Evolutionary conservation across 2,329 filamentous ascomycete genomes (phyloP), one percentile per base, ranked within the genome.

Genomic region (Corinectria fuckeliana): DNA sequence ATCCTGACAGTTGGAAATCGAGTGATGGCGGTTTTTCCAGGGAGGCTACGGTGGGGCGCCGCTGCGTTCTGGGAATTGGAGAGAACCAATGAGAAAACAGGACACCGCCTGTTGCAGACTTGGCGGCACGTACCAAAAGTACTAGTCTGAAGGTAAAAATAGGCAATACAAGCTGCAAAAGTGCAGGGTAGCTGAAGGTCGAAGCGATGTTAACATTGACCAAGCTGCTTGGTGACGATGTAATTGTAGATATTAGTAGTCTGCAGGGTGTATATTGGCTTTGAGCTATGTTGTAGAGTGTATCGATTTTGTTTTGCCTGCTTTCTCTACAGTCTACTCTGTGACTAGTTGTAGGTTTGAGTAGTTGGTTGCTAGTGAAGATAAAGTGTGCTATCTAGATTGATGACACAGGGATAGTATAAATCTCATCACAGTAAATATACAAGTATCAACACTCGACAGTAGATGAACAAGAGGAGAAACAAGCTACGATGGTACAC

Each of bases 1-100:
- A 44, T 3, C 32, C 32, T n/a, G n/a, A 14, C 39, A 50, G 59
- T 61, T 59, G 51, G 34, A 41, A 58, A 36, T 36, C n/a, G n/a
- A 32, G 5, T 26, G 23, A 20, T 20, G 38, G 41, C 8, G n/a
- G 11, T 45, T 45, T 45, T 45, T 16, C 6, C 8, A 25, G 9
- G n/a, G 23, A 45, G 23, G 25, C 25, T 18, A 13, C 42, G 11
- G 42, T 30, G 42, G 25, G 42, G 42, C 11, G 5, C 13, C 14
- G 9, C 13, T 18, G 5, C 6, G 6, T 18, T 20, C n/a, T 7
- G 2, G 23, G n/a, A 10, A 6, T 16, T 16, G 13, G n/a, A 18
- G 2, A n/a, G n/a, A 10, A 6, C 42, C 42, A 45, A 45, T 45
- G n/a, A 28, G 9, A 45, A 45, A 45, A 28, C 20, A 28, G 42